These are phyloP conservation scores for Jackrogersella multiformis DNA, from an alignment of 495 filamentous ascomycete species.

Conservation along the genomic window DNA sequence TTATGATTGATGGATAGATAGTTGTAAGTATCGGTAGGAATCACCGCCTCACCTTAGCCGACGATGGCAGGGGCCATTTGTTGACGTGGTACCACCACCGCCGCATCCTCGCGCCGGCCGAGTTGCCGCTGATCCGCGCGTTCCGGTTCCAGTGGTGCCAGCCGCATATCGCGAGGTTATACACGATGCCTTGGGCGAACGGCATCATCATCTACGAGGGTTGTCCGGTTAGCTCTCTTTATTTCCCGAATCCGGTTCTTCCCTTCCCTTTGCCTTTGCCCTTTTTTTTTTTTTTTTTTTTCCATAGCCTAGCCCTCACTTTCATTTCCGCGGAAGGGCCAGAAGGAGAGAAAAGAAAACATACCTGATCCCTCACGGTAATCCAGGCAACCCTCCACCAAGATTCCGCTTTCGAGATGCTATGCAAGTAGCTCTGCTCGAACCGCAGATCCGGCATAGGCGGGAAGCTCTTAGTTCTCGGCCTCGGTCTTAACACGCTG, in stretches of 20 bases:
- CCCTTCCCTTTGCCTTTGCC: too few species aligned
- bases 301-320: background rate
- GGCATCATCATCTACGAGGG: conserved; percentile 75
- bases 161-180: conserved; percentile 78
- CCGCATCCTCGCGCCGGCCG: conserved; percentile 73
- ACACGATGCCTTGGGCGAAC: conserved; percentile 82
- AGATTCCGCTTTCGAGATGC: conserved; percentile 77
- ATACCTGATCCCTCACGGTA: conserved; percentile 86
- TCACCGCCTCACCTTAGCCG: conserved; percentile 4
- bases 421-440: conserved; percentile 95
- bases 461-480: conserved; percentile 63
- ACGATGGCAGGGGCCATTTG: conserved; percentile 70
- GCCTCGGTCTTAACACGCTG: conserved; percentile 65
- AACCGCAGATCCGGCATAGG: conserved; percentile 94
- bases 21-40: too few species aligned
- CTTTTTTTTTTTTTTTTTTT: too few species aligned
- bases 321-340: background rate
- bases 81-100: conserved; percentile 94
- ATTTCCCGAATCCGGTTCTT: too few species aligned
- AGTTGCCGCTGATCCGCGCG: conserved; percentile 73
- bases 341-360: conserved; percentile 9
- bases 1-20: too few species aligned
- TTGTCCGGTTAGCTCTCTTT: background rate
- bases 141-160: conserved; percentile 86
- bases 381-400: conserved; percentile 83